Evolutionary conservation across 768 basidiomycete species (phyloP).

Genomic region (Kwoniella newhampshirensis): DNA sequence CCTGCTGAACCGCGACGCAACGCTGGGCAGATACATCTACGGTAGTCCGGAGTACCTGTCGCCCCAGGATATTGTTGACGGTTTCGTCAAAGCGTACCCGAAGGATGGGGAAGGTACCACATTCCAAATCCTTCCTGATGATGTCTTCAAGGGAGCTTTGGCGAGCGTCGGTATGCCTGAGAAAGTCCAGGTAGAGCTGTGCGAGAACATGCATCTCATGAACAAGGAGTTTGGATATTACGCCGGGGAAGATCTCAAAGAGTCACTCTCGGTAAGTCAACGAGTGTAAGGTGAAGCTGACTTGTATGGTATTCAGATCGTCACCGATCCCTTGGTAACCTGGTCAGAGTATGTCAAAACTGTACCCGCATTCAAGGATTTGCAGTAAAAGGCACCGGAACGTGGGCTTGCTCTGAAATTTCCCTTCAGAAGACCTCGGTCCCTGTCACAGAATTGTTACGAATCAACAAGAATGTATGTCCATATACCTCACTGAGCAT

Average conservation of each 20-base stretch:
- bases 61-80: conserved; percentile 13
- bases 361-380: conserved; percentile 16
- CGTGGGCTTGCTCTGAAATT: no score
- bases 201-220: conserved; percentile 28
- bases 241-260: conserved; percentile 11
- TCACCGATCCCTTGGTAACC: conserved; percentile 5
- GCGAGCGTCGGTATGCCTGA: conserved; percentile 16
- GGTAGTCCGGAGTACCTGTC: conserved; percentile 19
- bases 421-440: no score
- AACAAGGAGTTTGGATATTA: conserved; percentile 30
- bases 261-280: conserved; percentile 20
- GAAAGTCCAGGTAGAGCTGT: conserved; percentile 16
- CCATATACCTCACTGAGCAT: no score
- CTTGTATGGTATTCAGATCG: conserved; percentile 5
- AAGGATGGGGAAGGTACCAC: conserved; percentile 3
- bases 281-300: not conserved
- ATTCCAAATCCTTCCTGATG: conserved; percentile 11
- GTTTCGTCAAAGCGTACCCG: conserved; percentile 20
- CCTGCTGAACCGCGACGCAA: conserved; percentile 10
- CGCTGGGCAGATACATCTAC: conserved; percentile 19
- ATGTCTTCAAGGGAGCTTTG: conserved; percentile 15
- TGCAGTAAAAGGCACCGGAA: conserved; percentile 15
- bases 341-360: conserved; percentile 23
- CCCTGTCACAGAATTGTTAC: no score
- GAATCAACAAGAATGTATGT: no score